These are phyloP conservation scores for Cutaneotrichosporon dermatis DNA, from an alignment of 1,284 basidiomycete genomes.

Conservation along the genomic window DNA sequence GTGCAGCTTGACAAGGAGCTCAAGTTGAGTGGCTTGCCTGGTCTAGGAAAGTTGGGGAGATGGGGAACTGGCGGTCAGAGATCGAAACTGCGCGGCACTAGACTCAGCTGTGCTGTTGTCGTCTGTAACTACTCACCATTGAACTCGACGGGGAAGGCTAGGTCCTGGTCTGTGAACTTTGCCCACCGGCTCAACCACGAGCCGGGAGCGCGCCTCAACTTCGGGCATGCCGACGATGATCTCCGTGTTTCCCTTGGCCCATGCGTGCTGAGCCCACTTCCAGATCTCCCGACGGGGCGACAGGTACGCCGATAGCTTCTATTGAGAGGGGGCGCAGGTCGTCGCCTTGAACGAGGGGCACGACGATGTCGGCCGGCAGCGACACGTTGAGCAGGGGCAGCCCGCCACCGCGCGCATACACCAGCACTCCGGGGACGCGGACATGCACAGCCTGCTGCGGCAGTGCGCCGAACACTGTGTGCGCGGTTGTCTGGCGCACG, in stretches of 20 bases:
- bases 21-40: conserved; percentile 38
- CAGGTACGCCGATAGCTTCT: conserved; percentile 29
- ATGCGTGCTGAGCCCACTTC: conserved; percentile 35
- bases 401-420: conserved; percentile 3
- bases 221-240: conserved; percentile 26
- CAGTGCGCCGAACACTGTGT: conserved; percentile 19
- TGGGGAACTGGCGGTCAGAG: conserved; percentile 34
- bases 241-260: conserved; percentile 30
- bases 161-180: conserved; percentile 25
- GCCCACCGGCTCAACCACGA: background rate
- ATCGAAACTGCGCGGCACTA: conserved; percentile 8
- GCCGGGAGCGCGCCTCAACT: conserved; percentile 18
- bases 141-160: conserved; percentile 28
- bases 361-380: conserved; percentile 20
- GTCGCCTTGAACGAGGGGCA: conserved; percentile 28
- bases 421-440: conserved; percentile 13
- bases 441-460: conserved; percentile 20
- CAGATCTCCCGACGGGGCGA: conserved; percentile 39
- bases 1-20: conserved; percentile 35
- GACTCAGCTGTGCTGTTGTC: conserved; percentile 3
- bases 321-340: conserved; percentile 35
- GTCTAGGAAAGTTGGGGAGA: conserved; percentile 39
- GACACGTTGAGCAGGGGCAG: conserved; percentile 28
- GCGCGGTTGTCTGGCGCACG: conserved; percentile 26
- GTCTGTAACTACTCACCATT: conserved; percentile 31